Percentiles rank a stretch among this genome's conserved stretches.
These are phyloP conservation scores for Suillus luteus DNA, from an alignment of 768 basidiomycete genomes.

Conservation along the genomic window DNA sequence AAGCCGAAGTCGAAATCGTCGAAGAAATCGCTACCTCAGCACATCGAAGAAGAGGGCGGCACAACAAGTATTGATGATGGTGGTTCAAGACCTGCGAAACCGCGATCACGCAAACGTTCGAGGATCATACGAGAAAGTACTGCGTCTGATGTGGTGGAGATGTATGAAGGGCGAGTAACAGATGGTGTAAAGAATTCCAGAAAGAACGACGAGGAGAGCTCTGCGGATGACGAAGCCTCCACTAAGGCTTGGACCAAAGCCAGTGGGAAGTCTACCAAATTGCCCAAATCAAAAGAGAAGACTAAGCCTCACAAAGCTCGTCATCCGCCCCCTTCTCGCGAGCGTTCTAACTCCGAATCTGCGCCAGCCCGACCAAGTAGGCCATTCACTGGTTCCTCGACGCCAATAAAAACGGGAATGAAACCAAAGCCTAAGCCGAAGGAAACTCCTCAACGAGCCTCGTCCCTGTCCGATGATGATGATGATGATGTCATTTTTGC, in stretches of 20 bases:
- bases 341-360: background rate
- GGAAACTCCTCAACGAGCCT: constrained; percentile 7
- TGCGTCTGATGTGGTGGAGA: background rate
- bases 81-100: background rate
- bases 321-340: background rate
- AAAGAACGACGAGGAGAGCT: background rate
- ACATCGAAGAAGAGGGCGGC: background rate
- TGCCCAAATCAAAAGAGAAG: background rate
- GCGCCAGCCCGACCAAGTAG: background rate
- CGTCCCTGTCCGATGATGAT: constrained; percentile 5
- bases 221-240: background rate
- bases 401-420: constrained; percentile 31
- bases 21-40: background rate
- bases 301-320: background rate
- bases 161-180: background rate
- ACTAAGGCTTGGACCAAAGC: background rate
- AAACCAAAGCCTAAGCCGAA: constrained; percentile 24
- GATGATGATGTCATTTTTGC: background rate
- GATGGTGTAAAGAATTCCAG: background rate
- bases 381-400: constrained; percentile 9
- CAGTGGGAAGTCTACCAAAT: background rate
- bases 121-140: background rate
- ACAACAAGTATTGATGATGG: background rate
- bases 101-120: background rate
- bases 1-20: constrained; percentile 10